A percentile compares a stretch with the other conserved stretches of the same genome.
Conservation (phyloP, 164 flowering plant genomes). For the Nelumbo lutea region DNA sequence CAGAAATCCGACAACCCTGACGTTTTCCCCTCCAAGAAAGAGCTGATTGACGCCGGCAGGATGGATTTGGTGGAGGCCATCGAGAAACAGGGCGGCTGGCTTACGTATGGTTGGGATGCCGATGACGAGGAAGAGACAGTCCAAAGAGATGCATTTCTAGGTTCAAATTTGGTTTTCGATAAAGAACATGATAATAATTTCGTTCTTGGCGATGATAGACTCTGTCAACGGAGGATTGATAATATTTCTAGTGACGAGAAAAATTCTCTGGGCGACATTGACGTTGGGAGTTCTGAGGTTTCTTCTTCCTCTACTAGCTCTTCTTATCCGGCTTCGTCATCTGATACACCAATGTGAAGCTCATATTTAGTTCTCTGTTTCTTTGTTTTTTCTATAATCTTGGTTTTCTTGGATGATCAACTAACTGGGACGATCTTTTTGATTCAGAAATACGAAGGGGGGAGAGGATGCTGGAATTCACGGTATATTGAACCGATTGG, state of each 20-base stretch:
- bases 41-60: slow-evolving; percentile 75
- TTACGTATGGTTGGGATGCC: slow-evolving; percentile 68
- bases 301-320: slow-evolving; percentile 3
- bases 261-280: slow-evolving; percentile 12
- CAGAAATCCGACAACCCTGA: slow-evolving; percentile 48
- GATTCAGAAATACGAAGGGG: slow-evolving; percentile 20
- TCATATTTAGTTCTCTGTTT: slow-evolving; percentile 8
- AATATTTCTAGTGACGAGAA: slow-evolving; percentile 6
- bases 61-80: slow-evolving; percentile 70
- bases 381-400: not conserved
- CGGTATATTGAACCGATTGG: slow-evolving; percentile 71
- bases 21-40: slow-evolving; percentile 61
- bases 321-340: slow-evolving; percentile 26
- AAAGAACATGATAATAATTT: slow-evolving; percentile 1
- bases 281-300: slow-evolving; percentile 14
- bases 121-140: slow-evolving; percentile 23
- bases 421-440: slow-evolving; percentile 10
- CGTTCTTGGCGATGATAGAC: slow-evolving; percentile 11
- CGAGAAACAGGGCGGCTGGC: slow-evolving; percentile 67
- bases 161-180: slow-evolving; percentile 1
- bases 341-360: slow-evolving; percentile 52
- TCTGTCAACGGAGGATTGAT: slow-evolving; percentile 14
- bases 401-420: not conserved
- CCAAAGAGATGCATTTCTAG: slow-evolving; percentile 6
- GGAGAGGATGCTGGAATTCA: slow-evolving; percentile 54